Conservation (phyloP, 2,329 filamentous ascomycete genomes). For the Colletotrichum sp. region DNA sequence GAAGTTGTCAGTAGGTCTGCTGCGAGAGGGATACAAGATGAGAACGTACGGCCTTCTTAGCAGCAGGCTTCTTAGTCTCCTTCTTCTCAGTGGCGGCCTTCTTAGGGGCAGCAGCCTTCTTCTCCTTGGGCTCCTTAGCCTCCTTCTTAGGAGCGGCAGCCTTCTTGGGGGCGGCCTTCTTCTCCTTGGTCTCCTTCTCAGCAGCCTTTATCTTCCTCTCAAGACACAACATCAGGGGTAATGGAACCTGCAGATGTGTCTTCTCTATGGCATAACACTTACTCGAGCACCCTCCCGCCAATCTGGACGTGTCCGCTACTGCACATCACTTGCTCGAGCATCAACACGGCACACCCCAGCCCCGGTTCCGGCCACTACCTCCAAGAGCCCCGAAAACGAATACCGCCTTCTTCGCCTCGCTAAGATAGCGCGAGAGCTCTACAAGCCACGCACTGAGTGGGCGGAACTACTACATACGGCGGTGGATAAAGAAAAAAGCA, state of each 20-base stretch:
- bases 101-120: conserved; percentile 51
- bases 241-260: too few species aligned
- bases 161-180: conserved; percentile 50
- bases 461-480: neutral
- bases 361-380: neutral
- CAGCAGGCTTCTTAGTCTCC: conserved; percentile 36
- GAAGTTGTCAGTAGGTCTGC: conserved; percentile 22
- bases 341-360: neutral
- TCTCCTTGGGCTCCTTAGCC: conserved; percentile 48
- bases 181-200: conserved; percentile 75
- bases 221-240: neutral
- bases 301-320: too few species aligned
- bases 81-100: conserved; percentile 39
- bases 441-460: neutral
- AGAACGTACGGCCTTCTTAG: conserved; percentile 28
- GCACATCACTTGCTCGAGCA: too few species aligned
- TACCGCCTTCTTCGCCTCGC: neutral
- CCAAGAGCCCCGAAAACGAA: neutral
- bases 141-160: conserved; percentile 46
- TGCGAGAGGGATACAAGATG: conserved; percentile 36
- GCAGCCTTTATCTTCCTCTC: too few species aligned
- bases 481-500: neutral
- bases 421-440: neutral
- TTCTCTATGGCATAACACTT: too few species aligned
- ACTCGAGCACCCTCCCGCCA: too few species aligned